phyloP scores from a whole-genome alignment of 192 early-diverging fungal species.

The Ambispora gerdemannii region DNA sequence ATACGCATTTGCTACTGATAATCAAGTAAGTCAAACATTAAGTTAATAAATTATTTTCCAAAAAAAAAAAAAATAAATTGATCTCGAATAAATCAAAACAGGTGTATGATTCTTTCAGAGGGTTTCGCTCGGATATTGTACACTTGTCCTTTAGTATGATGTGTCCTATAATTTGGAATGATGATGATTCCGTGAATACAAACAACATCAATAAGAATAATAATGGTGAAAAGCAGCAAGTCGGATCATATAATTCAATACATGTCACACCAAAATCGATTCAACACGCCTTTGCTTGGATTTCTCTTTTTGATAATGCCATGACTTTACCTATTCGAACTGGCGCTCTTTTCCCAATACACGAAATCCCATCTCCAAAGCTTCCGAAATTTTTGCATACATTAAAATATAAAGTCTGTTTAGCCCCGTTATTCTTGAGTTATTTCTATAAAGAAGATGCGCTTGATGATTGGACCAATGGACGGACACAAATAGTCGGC shows the following conservation, averaged over 20 bases:
- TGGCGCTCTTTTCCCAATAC: conserved; percentile 40
- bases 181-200: conserved; percentile 6
- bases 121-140: conserved; percentile 47
- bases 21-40: conserved; percentile 29
- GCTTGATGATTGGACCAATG: conserved; percentile 36
- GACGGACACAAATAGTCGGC: conserved; percentile 38
- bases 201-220: neutral
- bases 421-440: conserved; percentile 35
- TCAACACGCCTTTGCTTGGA: conserved; percentile 39
- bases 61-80: too few species aligned
- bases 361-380: conserved; percentile 33
- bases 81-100: conserved; percentile 15
- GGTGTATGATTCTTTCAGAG: conserved; percentile 44
- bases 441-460: conserved; percentile 37
- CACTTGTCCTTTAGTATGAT: conserved; percentile 43
- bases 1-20: conserved; percentile 29
- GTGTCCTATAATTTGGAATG: conserved; percentile 27
- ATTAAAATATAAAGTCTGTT: conserved; percentile 43
- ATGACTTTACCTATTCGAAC: conserved; percentile 41
- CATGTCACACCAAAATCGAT: conserved; percentile 39
- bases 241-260: conserved; percentile 34
- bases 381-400: conserved; percentile 43
- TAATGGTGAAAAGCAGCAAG: neutral
- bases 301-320: conserved; percentile 44
- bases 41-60: neutral